phyloP scores from a whole-genome alignment of 2,329 filamentous ascomycete species.

The Colletotrichum shisoi region DNA sequence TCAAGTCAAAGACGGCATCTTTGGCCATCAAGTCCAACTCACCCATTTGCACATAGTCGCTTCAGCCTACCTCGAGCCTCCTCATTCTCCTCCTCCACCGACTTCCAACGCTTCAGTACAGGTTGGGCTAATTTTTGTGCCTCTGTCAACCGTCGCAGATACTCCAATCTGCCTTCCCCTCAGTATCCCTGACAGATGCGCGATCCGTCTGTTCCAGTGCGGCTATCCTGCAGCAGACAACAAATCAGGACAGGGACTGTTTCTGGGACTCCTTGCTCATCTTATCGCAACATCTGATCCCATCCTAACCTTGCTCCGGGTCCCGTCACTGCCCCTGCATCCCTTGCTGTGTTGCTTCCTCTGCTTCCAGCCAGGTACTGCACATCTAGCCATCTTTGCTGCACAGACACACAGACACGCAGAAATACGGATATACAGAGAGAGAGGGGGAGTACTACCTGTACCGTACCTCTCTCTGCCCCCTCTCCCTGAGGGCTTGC shows the following conservation, averaged over 20 bases:
- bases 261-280: conserved; percentile 40
- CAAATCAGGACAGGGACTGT: conserved; percentile 47
- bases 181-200: conserved; percentile 47
- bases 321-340: conserved; percentile 11
- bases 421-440: too few relatives aligned
- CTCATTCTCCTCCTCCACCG: not conserved
- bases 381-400: not conserved
- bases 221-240: conserved; percentile 47
- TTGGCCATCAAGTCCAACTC: conserved; percentile 2
- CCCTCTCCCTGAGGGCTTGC: not conserved
- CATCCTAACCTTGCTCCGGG: conserved; percentile 17
- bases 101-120: conserved; percentile 4
- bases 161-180: conserved; percentile 45
- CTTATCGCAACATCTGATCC: conserved; percentile 37
- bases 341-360: not conserved
- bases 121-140: conserved; percentile 6
- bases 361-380: not conserved
- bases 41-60: conserved; percentile 24
- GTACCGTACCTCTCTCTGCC: not conserved
- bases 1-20: not conserved
- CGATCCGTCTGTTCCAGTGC: conserved; percentile 47
- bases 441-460: not conserved
- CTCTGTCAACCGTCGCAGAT: conserved; percentile 16
- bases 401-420: not conserved
- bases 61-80: conserved; percentile 25